phyloP scores from a whole-genome alignment of 2,329 filamentous ascomycete species.

The Fusarium coffeatum region DNA sequence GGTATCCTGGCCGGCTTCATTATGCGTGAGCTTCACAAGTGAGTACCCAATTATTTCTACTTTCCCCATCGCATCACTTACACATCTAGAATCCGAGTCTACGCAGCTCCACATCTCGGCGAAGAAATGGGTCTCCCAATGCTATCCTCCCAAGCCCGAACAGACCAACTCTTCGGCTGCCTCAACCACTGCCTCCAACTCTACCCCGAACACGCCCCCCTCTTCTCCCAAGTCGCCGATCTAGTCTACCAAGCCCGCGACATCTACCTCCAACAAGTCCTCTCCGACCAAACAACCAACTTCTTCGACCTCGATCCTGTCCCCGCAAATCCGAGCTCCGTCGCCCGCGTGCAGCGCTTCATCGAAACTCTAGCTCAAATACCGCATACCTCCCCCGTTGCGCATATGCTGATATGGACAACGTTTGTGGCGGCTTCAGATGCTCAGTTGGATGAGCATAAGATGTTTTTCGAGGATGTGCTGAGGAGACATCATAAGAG shows the following conservation, averaged over 20 bases:
- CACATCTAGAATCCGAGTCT: conserved; percentile 36
- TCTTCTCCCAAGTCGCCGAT: conserved; percentile 79
- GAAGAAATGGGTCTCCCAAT: conserved; percentile 42
- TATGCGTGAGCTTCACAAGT: conserved; percentile 46
- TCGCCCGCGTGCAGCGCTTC: conserved; percentile 42
- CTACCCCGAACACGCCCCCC: conserved; percentile 78
- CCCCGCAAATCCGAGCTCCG: conserved; percentile 9
- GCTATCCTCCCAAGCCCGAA: conserved; percentile 40
- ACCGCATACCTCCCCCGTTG: conserved; percentile 33
- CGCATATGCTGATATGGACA: conserved; percentile 46
- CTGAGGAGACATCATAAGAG: conserved; percentile 34
- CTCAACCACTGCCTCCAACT: conserved; percentile 63
- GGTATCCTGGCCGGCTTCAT: conserved; percentile 40
- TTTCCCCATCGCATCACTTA: rapidly evolving
- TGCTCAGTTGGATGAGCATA: conserved; percentile 44
- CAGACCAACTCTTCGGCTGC: conserved; percentile 38
- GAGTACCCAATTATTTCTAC: background rate
- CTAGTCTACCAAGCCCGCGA: conserved; percentile 86
- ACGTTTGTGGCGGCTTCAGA: conserved; percentile 46
- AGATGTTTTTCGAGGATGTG: conserved; percentile 36
- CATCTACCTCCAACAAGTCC: conserved; percentile 83
- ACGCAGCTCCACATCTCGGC: conserved; percentile 41
- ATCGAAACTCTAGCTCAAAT: conserved; percentile 40
- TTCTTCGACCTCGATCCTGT: conserved; percentile 18
- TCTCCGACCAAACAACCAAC: conserved; percentile 27